Evolutionary conservation across 371 early-diverging fungal genomes (phyloP).

Genomic region (Dentiscutata heterogama): DNA sequence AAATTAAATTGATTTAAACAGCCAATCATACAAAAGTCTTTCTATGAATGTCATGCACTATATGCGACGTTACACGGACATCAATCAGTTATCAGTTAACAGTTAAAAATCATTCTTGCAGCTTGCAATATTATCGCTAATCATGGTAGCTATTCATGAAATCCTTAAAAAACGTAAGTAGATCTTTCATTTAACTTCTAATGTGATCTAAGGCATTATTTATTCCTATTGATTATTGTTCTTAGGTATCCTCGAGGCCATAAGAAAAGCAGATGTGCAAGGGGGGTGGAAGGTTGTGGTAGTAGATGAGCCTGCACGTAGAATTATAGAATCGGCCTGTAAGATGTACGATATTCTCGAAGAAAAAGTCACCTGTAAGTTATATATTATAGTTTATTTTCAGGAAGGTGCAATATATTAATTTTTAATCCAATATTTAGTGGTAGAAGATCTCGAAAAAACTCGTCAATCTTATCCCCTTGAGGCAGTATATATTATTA

Average conservation of each 20-base stretch:
- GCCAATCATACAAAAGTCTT: no score
- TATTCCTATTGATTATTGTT: neutral
- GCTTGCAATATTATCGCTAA: no score
- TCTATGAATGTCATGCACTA: no score
- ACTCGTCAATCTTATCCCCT: conserved; percentile 83
- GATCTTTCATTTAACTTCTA: no score
- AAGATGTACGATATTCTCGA: conserved; percentile 94
- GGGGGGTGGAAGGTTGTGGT: conserved; percentile 92
- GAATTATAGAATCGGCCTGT: conserved; percentile 87
- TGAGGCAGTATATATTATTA: conserved; percentile 94
- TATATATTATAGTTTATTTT: conserved; percentile 1
- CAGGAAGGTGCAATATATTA: no score
- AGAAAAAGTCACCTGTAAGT: conserved; percentile 89
- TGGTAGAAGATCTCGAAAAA: conserved; percentile 82
- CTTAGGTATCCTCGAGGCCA: conserved; percentile 76
- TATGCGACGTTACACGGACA: no score
- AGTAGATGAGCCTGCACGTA: conserved; percentile 85
- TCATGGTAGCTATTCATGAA: no score
- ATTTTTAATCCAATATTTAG: conserved; percentile 47
- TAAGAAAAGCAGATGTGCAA: conserved; percentile 73
- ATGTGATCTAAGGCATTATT: no score
- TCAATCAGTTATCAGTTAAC: no score
- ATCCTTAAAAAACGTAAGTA: no score
- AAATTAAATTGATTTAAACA: no score
- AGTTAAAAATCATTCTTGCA: no score